These are phyloP conservation scores for Cinnamomum chago DNA, from an alignment of 164 flowering plant genomes.

Conservation along the genomic window DNA sequence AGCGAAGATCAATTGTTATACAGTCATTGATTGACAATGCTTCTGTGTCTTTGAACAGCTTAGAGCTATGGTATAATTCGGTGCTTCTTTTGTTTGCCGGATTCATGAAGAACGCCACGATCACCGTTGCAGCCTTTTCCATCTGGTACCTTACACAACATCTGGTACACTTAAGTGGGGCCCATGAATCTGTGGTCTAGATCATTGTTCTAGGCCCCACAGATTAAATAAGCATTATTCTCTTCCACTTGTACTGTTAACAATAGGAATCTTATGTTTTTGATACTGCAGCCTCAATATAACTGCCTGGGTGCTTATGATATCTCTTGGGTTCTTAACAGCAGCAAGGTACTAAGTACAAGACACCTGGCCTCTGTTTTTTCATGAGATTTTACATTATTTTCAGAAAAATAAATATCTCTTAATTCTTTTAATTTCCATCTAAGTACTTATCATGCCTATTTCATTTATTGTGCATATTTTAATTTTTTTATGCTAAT, in stretches of 20 bases:
- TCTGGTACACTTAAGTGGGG: background rate
- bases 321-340: constrained; percentile 30
- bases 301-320: constrained; percentile 30
- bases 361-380: no score
- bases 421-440: no score
- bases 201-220: no score
- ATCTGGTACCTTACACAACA: background rate
- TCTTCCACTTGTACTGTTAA: no score
- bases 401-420: no score
- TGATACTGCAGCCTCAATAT: constrained; percentile 39
- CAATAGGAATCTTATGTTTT: constrained; percentile 14
- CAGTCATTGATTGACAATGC: background rate
- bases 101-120: background rate
- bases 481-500: no score
- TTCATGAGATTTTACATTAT: no score
- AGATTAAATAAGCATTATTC: no score
- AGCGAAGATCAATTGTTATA: no score
- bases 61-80: background rate
- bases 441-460: no score
- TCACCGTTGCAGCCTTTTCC: background rate
- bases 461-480: no score
- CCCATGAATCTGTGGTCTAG: no score
- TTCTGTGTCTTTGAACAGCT: background rate
- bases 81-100: background rate
- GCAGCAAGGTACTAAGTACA: constrained; percentile 27